phyloP scores from a whole-genome alignment of 1,284 basidiomycete species.

The Erythrobasidium hasegawianum region DNA sequence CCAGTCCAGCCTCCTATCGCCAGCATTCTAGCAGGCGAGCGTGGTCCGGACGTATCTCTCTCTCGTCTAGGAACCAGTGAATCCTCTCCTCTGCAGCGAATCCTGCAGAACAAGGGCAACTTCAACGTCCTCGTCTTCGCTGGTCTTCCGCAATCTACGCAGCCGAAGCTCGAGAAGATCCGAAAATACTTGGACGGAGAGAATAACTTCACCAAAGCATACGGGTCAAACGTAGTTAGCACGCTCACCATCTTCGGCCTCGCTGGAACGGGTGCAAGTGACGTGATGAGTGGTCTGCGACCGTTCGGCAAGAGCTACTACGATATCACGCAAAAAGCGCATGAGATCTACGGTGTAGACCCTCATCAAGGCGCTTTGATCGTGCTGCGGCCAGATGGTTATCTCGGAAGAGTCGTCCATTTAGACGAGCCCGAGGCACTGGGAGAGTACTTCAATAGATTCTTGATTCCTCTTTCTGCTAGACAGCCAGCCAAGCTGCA shows the following conservation, averaged over 20 bases:
- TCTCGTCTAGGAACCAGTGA: constrained; percentile 36
- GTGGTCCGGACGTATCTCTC: constrained; percentile 38
- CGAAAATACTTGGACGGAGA: constrained; percentile 33
- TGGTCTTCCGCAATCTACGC: constrained; percentile 37
- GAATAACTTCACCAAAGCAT: constrained; percentile 34
- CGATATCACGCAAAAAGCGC: constrained; percentile 37
- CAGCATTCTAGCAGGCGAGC: constrained; percentile 42
- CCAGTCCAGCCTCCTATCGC: constrained; percentile 29
- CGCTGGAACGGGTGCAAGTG: constrained; percentile 34
- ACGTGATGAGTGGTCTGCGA: constrained; percentile 35
- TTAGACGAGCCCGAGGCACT: constrained; percentile 39
- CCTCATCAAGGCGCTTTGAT: constrained; percentile 40
- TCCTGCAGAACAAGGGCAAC: constrained; percentile 41
- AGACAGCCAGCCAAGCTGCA: background rate
- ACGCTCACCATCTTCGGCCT: constrained; percentile 43
- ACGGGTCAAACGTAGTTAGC: constrained; percentile 29
- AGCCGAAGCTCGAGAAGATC: constrained; percentile 29
- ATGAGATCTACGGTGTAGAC: constrained; percentile 45
- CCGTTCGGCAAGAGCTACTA: constrained; percentile 35
- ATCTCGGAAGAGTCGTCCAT: constrained; percentile 38
- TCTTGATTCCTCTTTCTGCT: constrained; percentile 18
- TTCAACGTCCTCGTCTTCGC: constrained; percentile 46
- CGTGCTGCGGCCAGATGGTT: constrained; percentile 46
- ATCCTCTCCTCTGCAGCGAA: constrained; percentile 36
- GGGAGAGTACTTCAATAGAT: constrained; percentile 29